Conservation (phyloP, 2,329 filamentous ascomycete species). For the Sporothrix mexicana region DNA sequence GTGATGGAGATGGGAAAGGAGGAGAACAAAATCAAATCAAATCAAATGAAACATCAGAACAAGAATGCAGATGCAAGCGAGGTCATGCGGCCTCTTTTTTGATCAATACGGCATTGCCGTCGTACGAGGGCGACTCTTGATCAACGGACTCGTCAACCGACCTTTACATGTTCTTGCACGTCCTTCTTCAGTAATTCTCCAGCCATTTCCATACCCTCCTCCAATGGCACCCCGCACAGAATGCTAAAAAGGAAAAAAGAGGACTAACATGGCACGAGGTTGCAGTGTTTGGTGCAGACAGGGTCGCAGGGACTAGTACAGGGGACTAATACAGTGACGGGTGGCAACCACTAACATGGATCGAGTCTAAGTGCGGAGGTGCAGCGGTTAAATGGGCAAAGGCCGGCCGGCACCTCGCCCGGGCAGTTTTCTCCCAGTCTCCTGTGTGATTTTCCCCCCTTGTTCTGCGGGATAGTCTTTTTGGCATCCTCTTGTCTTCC, state of each 20-base stretch:
- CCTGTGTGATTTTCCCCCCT: too few species aligned
- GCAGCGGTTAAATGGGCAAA: slow-evolving; percentile 21
- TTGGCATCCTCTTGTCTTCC: too few species aligned
- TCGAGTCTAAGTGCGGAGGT: slow-evolving; percentile 14
- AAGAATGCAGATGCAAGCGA: neutral
- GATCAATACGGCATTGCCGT: neutral
- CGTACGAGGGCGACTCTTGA: too few species aligned
- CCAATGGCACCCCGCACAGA: slow-evolving; percentile 26
- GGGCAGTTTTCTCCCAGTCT: neutral
- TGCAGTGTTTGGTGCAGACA: neutral
- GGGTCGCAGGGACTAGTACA: too few species aligned
- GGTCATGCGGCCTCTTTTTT: neutral
- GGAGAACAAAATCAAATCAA: neutral
- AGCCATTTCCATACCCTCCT: neutral
- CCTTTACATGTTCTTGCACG: too few species aligned
- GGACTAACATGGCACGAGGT: neutral
- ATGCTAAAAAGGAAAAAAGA: neutral
- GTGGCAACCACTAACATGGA: slow-evolving; percentile 15
- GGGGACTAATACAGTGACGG: neutral
- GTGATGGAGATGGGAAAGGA: neutral
- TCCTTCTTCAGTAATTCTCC: neutral
- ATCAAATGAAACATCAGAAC: neutral
- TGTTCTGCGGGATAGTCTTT: too few species aligned
- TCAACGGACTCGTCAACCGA: too few species aligned
- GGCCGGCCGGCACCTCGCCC: neutral